Conservation (phyloP, 257 asterid species). For the Gentiana straminea region DNA sequence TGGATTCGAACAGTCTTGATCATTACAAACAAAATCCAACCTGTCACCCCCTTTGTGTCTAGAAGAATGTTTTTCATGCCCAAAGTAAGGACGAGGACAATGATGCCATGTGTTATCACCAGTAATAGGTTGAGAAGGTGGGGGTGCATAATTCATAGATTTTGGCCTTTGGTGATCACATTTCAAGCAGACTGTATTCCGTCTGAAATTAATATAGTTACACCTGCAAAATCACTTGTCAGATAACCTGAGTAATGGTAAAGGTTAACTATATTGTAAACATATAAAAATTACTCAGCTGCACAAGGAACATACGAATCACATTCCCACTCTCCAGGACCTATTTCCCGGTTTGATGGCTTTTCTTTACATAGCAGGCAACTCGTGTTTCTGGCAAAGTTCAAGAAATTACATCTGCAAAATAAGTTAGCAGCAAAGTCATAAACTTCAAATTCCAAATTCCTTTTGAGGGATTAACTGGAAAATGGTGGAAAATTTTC, state of each 20-base stretch:
- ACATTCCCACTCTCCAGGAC: constrained; percentile 96
- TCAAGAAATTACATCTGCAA: constrained; percentile 79
- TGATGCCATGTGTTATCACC: constrained; percentile 14
- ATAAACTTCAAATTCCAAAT: background rate
- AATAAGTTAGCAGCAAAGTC: background rate
- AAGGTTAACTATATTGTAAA: too few relatives aligned
- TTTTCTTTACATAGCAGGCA: constrained; percentile 75
- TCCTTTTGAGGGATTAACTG: too few relatives aligned
- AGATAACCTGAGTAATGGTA: too few relatives aligned
- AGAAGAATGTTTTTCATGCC: constrained; percentile 17
- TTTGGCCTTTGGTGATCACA: constrained; percentile 78
- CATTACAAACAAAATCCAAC: constrained; percentile 25
- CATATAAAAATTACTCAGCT: too few relatives aligned
- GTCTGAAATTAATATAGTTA: constrained; percentile 76
- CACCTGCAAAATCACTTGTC: constrained; percentile 35
- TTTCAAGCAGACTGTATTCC: constrained; percentile 81
- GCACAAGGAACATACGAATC: constrained; percentile 56
- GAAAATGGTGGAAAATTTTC: background rate
- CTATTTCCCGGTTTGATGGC: constrained; percentile 65
- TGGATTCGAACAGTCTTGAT: constrained; percentile 23
- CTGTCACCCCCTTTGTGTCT: constrained; percentile 12
- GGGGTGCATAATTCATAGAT: constrained; percentile 21
- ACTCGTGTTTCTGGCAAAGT: constrained; percentile 78
- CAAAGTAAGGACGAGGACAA: constrained; percentile 27
- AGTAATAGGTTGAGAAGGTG: constrained; percentile 15